A percentile compares a stretch with the other conserved stretches of the same genome.
These are phyloP conservation scores for Cryomyces antarcticus DNA, from an alignment of 495 filamentous ascomycete genomes.

Conservation along the genomic window DNA sequence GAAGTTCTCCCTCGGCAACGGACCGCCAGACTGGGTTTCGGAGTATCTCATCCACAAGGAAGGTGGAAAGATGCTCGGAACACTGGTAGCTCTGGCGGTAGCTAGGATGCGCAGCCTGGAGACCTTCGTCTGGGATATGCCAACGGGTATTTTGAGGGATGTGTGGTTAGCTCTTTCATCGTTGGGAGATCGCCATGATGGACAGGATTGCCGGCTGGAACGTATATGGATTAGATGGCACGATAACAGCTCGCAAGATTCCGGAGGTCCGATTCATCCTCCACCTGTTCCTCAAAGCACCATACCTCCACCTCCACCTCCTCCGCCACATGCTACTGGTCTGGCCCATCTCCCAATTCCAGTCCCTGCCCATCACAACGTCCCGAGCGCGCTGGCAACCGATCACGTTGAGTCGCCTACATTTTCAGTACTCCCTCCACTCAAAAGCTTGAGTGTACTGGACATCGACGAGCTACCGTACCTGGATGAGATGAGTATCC, in stretches of 20 bases:
- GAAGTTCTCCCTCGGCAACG: conserved; percentile 83
- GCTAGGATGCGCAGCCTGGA: conserved; percentile 78
- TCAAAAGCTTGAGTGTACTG: conserved; percentile 64
- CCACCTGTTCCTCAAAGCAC: conserved; percentile 12
- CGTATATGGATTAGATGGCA: conserved; percentile 82
- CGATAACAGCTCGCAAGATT: conserved; percentile 38
- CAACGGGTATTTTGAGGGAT: conserved; percentile 70
- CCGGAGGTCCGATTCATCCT: conserved; percentile 9
- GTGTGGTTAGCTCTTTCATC: conserved; percentile 72
- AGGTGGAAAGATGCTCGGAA: conserved; percentile 83
- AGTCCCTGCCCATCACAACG: conserved; percentile 2
- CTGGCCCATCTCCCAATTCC: neutral
- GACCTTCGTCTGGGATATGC: conserved; percentile 92
- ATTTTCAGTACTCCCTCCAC: conserved; percentile 62
- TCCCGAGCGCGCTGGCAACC: conserved; percentile 13
- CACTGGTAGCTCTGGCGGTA: conserved; percentile 68
- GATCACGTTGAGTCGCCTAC: conserved; percentile 61
- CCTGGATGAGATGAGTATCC: conserved; percentile 68
- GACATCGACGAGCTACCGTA: conserved; percentile 81
- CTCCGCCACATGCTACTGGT: conserved; percentile 7
- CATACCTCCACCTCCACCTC: conserved; percentile 14
- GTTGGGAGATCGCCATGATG: conserved; percentile 38
- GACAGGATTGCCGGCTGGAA: conserved; percentile 46
- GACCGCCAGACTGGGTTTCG: conserved; percentile 59
- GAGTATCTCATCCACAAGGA: conserved; percentile 82